Evolutionary conservation across 2,329 filamentous ascomycete genomes (phyloP), one percentile per base, ranked within the genome.

Genomic region (Helotiales sp.): DNA sequence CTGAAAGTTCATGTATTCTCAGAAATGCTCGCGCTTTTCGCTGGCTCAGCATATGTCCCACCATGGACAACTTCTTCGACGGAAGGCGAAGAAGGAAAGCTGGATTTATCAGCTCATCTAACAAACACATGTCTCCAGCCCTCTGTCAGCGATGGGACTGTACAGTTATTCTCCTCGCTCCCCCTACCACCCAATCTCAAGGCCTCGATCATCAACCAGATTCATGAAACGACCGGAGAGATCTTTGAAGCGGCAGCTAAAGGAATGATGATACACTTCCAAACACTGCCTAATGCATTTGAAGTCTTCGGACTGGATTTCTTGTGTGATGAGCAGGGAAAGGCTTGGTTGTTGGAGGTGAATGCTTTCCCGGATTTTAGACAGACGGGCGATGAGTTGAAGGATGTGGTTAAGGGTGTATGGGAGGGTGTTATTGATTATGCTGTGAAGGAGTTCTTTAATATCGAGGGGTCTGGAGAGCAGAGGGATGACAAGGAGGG

Each of bases 351-450:
- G 68, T 77, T 99, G 56, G 95, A 99, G 77, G 84, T 96, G 30
- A 99, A 99, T 77, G 91, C 93, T 0, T 99, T 96, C 74, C 95
- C 95, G 9, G 95, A 99, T 76, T 98, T 98, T 70, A 86, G 83
- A 69, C 93, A 98, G 82, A 96, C 92, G 15, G 95, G 95, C 0
- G 81, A 81, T 7, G 87, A 89, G 56, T 74, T 96, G 63, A 84
- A 81, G 70, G 82, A 76, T 0, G 74, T 98, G 38, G 87, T 99
- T 24, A 82, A 79, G 19, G 88, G 86, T 7, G 79, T 99, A 64
- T 95, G 96, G 80, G 81, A 84, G 67, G 89, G 84, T 10, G 87
- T 91, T 22, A 79, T 96, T 40, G 79, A 84, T 55, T 76, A 81
- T 63, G 90, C 79, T 1, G 82, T 96, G 1, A 75, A 76, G 73